Evolutionary conservation across 208 protist species (phyloP), one percentile per base, ranked within the genome.

Genomic region (Leptomonas pyrrhocoris): DNA sequence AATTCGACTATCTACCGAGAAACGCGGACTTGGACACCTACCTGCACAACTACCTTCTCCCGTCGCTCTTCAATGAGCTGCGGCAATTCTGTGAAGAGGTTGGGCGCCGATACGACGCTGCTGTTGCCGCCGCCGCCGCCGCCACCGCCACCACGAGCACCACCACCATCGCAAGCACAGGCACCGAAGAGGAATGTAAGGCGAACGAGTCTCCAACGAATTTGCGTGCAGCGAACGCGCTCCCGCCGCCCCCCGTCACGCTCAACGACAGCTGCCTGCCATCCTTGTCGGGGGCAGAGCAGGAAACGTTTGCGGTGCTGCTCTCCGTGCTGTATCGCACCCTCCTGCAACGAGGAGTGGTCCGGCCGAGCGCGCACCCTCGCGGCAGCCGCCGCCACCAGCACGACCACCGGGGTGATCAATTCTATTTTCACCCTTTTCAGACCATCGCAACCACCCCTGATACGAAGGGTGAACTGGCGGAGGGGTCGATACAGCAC

Each of bases 71-170:
- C 13, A 30, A 42, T 3, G 46, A 65, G 0, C n/a, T 65, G 31
- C 43, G 28, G 2, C 46, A 8, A 7, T 28, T 65, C 19, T 65
- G 60, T 21, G 60, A 2, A 18, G 21, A 28, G 60, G 16, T 55
- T 27, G 60, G 55, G 60, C 27, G 46, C 3, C 60, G 60, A 27
- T 65, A 65, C 60, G 60, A 65, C 40, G 34, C 54, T 2, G 54
- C 54, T 2, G 54, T 45, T 7, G 2, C 43, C 16, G 18, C 43
- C 16, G 43, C n/a, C n/a, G n/a, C n/a, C n/a, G n/a, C n/a, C n/a
- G n/a, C n/a, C 43, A 48, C 5, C 34, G 34, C 7, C 34, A 38
- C 3, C 34, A 38, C 9, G n/a, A n/a, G n/a, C n/a, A n/a, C 34
- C 34, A 38, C 34, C 34, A 38, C 34, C 9, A 38, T 9, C 34